These are phyloP conservation scores for Blastomyces percursus DNA, from an alignment of 2,329 filamentous ascomycete species.

Conservation along the genomic window DNA sequence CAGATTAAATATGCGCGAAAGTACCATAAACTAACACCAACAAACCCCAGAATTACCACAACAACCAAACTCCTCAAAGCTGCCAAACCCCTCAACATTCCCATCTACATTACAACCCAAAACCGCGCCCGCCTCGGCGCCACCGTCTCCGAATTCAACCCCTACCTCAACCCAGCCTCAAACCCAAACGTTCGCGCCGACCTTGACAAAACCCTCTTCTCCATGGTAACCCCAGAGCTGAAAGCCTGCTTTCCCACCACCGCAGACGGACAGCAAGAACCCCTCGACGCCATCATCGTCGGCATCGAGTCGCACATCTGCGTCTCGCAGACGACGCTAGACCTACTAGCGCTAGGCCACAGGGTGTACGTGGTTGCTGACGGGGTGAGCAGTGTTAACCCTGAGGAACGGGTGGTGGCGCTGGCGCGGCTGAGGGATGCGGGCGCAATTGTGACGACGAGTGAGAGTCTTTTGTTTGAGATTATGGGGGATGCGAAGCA, in stretches of 20 bases:
- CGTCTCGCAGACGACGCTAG: slow-evolving; percentile 81
- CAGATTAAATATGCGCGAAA: background rate
- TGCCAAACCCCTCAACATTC: slow-evolving; percentile 45
- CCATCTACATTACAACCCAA: slow-evolving; percentile 79
- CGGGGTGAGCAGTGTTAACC: slow-evolving; percentile 78
- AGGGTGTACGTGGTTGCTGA: slow-evolving; percentile 80
- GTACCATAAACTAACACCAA: slow-evolving; percentile 3
- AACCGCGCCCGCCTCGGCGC: slow-evolving; percentile 65
- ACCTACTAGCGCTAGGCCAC: slow-evolving; percentile 64
- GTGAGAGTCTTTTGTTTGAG: slow-evolving; percentile 85
- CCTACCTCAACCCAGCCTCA: slow-evolving; percentile 40
- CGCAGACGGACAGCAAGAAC: slow-evolving; percentile 11
- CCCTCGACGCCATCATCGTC: slow-evolving; percentile 59
- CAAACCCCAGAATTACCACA: slow-evolving; percentile 48
- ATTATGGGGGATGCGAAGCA: slow-evolving; percentile 70
- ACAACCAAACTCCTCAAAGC: slow-evolving; percentile 58
- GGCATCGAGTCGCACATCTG: slow-evolving; percentile 94
- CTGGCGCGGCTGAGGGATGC: slow-evolving; percentile 63
- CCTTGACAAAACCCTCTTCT: slow-evolving; percentile 81
- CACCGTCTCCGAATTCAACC: slow-evolving; percentile 62
- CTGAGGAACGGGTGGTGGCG: slow-evolving; percentile 68
- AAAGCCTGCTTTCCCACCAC: slow-evolving; percentile 29
- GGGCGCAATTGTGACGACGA: slow-evolving; percentile 70
- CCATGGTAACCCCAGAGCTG: slow-evolving; percentile 69
- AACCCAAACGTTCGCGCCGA: slow-evolving; percentile 43